Base-by-base conservation (phyloP, 371 early-diverging fungal genomes). In the Sporodiniella umbellata region DNA sequence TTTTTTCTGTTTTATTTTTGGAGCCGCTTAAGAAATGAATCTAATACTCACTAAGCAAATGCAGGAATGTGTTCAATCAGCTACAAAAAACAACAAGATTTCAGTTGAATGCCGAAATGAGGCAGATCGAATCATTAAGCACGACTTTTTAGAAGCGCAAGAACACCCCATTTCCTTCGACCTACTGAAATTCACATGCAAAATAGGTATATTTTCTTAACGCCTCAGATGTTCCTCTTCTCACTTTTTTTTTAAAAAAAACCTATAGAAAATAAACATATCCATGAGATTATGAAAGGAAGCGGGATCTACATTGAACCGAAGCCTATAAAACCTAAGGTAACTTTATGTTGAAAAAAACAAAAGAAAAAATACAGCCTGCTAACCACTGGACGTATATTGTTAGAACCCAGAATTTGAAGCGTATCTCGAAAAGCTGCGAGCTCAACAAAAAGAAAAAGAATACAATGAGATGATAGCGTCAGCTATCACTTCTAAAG, bases 231-330 rank as follows among this genome's bases (percentile, higher is more conserved):
- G n/a, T n/a, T n/a, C n/a, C n/a, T n/a, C n/a, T 24, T 33, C 5
- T 48, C 17, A 11, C 42, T 56, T 37, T 33, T 40, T 1, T 15
- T 12, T 33, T 44, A 15, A 3, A 22, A 40, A 15, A 33, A 37
- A 39, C 30, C 10, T 28, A 18, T 26, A 25, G 53, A 37, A 15
- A 35, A 35, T 8, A 30, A 52, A 3, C 62, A 60, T 54, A 58
- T 73, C 22, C 70, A 73, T 54, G 74, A 73, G 44, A 48, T 73
- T 0, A 51, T 73, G 15, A 43, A 37, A 21, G 66, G 64, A 21
- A 62, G 54, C 19, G 44, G 58, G 11, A 54, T 73, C 1, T 70
- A 70, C 25, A 45, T 60, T 21, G 38, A 57, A 31, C 69, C 67
- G 10, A 65, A 66, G 38, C 56, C 64, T 30, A 49, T 45, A 1